Conservation (phyloP, 2,329 filamentous ascomycete species). For the Pseudogymnoascus sp. region DNA sequence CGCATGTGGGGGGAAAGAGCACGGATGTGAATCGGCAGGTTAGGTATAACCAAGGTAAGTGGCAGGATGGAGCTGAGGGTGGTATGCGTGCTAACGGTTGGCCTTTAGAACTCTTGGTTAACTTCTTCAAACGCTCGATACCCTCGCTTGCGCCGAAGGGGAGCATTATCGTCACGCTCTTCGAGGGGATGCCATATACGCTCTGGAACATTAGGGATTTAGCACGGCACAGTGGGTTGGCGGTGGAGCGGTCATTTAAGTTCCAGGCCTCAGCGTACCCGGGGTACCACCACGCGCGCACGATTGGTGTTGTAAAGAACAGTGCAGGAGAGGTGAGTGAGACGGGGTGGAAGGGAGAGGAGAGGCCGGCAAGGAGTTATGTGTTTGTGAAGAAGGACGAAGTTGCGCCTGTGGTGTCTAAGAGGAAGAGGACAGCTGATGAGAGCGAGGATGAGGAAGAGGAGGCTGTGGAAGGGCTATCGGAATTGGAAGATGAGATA, state of each 20-base stretch:
- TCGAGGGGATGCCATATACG: conserved; percentile 90
- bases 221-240: conserved; percentile 65
- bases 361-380: conserved; percentile 47
- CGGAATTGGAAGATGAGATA: conserved; percentile 21
- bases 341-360: conserved; percentile 43
- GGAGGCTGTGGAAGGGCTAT: conserved; percentile 23
- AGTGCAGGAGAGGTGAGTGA: conserved; percentile 35
- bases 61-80: neutral
- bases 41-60: conserved; percentile 65
- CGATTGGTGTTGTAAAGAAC: conserved; percentile 54
- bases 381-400: conserved; percentile 54
- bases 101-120: conserved; percentile 51
- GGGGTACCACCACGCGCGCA: conserved; percentile 65
- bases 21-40: conserved; percentile 95
- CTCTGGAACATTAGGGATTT: conserved; percentile 92
- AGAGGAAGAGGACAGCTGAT: conserved; percentile 24
- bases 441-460: conserved; percentile 20
- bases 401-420: conserved; percentile 26
- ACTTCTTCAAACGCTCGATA: conserved; percentile 52
- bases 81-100: neutral
- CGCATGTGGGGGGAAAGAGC: conserved; percentile 84
- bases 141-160: conserved; percentile 45
- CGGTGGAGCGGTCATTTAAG: conserved; percentile 59
- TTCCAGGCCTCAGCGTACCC: conserved; percentile 62
- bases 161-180: conserved; percentile 70